phyloP scores from a whole-genome alignment of 2,329 filamentous ascomycete genomes.

The Colletotrichum orchidophilum region DNA sequence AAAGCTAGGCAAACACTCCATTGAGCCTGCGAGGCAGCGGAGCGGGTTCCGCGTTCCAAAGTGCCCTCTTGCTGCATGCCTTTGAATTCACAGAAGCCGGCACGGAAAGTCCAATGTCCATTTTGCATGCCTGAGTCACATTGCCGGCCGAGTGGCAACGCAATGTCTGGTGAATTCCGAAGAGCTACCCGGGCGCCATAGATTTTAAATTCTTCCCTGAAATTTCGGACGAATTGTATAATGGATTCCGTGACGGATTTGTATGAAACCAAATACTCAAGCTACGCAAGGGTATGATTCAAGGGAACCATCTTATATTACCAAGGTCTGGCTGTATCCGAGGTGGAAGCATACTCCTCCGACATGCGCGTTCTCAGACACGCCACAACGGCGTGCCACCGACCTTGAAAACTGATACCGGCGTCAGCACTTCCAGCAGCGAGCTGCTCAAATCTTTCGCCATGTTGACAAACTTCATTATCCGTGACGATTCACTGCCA shows the following conservation, averaged over 20 bases:
- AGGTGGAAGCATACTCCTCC: neutral
- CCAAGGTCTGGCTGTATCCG: neutral
- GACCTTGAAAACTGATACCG: too few species aligned
- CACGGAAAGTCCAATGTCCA: neutral
- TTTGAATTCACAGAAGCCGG: neutral
- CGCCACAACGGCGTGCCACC: neutral
- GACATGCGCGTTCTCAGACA: neutral
- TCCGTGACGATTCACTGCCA: constrained; percentile 47
- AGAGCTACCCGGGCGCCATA: neutral
- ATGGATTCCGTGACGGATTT: neutral
- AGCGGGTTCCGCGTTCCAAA: neutral
- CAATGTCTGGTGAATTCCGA: neutral
- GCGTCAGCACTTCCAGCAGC: rapidly evolving
- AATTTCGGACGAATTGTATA: neutral
- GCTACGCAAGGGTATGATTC: neutral
- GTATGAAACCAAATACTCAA: neutral
- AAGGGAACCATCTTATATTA: neutral
- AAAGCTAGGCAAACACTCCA: neutral
- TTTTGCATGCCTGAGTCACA: neutral
- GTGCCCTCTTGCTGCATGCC: neutral
- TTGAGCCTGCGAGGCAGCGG: neutral
- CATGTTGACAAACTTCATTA: neutral
- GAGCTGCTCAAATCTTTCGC: neutral
- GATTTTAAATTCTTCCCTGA: neutral
- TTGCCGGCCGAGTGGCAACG: neutral